Evolutionary conservation across 306 rosid genomes (phyloP), one percentile per base, ranked within the genome.

Genomic region (Sicyos edulis): DNA sequence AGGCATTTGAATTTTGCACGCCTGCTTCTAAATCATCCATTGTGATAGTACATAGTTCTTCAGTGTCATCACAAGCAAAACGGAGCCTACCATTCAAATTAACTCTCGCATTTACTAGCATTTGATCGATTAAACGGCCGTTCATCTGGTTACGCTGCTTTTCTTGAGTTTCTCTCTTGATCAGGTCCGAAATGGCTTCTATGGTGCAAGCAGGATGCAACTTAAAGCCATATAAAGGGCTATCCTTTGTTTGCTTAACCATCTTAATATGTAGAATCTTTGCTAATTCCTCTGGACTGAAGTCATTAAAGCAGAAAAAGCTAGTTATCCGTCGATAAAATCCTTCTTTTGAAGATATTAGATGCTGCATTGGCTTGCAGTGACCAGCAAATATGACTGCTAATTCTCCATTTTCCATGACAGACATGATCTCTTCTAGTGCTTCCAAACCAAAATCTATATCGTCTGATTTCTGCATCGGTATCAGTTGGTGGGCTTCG

Each of bases 371-470:
- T 10, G 97, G 99, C 63, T 91, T 92, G 0, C 85, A 80, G 78
- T 95, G 91, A 14, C 99, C 99, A 2, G 99, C 96, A 78, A 95
- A 95, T 81, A 95, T 91, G 63, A 95, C 96, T 10, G 87, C 95
- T 37, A 95, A 61, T 68, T 95, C 91, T 74, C 97, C 97, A 79
- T 88, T 80, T 83, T 95, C 99, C 99, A 95, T 95, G 71, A 95
- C 91, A 64, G 97, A 95, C 99, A 95, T 91, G 63, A 95, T 91
- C 85, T 95, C 99, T 86, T 95, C 99, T 72, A 95, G 74, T 64
- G 99, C 97, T 82, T 95, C 99, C 78, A 95, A 87, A 19, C 99
- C 99, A 0, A 87, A 95, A 86, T 95, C 99, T 80, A n/a, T n/a
- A n/a, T 91, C 89, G 26, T 89, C 99, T 2, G 95, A 50, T 85